These are phyloP conservation scores for Polytrichum formosum DNA, from an alignment of 225 moss, liverwort and hornwort genomes.

Conservation along the genomic window DNA sequence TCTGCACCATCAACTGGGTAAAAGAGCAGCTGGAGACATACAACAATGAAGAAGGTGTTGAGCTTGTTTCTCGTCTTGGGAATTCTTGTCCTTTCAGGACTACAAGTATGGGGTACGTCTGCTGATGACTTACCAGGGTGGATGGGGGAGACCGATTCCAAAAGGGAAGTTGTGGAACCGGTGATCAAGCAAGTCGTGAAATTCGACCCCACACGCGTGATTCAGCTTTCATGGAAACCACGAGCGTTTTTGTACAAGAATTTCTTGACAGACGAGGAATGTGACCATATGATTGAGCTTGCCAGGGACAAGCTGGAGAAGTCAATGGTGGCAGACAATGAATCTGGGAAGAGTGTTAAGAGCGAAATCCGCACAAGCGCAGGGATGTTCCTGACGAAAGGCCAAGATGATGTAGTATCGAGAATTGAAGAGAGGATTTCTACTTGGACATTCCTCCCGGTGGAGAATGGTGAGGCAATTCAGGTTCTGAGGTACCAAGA, in stretches of 20 bases:
- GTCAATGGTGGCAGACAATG: constrained; percentile 98
- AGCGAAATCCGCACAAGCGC: constrained; percentile 96
- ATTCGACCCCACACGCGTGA: constrained; percentile 35
- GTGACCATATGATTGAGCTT: constrained; percentile 81
- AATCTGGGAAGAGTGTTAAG: constrained; percentile 90
- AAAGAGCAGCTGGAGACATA: too few species aligned
- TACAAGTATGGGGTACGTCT: constrained; percentile 35
- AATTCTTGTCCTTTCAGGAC: constrained; percentile 7
- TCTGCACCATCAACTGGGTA: too few species aligned
- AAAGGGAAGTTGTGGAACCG: constrained; percentile 19
- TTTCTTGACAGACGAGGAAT: constrained; percentile 88
- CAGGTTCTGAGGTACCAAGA: constrained; percentile 88
- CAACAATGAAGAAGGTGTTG: too few species aligned
- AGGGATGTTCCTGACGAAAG: constrained; percentile 89
- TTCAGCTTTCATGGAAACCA: constrained; percentile 60
- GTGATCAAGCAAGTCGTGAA: constrained; percentile 24
- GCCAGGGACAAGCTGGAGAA: constrained; percentile 88
- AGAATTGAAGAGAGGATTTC: constrained; percentile 91
- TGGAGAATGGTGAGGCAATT: constrained; percentile 94
- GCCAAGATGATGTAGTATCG: constrained; percentile 73
- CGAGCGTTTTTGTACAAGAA: constrained; percentile 76
- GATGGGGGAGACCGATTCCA: constrained; percentile 46
- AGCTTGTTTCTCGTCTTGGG: too few species aligned
- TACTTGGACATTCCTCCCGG: constrained; percentile 80
- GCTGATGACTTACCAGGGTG: constrained; percentile 58